A percentile compares a stretch with the other conserved stretches of the same genome.
Conservation (phyloP, 2,329 filamentous ascomycete genomes). For the Juglanconis oblonga region DNA sequence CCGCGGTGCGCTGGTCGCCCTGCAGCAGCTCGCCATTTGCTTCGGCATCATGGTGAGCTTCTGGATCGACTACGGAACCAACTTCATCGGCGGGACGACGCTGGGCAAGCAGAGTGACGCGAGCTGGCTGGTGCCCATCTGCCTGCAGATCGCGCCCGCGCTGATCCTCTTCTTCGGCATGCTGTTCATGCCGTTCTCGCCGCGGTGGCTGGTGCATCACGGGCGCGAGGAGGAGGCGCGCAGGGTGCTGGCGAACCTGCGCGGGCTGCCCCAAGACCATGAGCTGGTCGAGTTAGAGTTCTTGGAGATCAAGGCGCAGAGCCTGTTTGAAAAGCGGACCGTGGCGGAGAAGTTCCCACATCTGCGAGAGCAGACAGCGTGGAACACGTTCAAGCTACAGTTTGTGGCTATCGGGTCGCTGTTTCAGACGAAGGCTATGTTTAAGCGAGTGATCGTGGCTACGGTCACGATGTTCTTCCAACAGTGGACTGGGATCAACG, state of each 20-base stretch:
- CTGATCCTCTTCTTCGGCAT: constrained; percentile 66
- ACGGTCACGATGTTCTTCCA: constrained; percentile 63
- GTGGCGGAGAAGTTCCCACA: constrained; percentile 67
- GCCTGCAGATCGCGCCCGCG: constrained; percentile 67
- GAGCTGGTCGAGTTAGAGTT: constrained; percentile 73
- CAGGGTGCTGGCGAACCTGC: constrained; percentile 59
- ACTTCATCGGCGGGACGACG: constrained; percentile 59
- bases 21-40: constrained; percentile 52
- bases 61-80: constrained; percentile 64
- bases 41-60: constrained; percentile 65
- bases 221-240: constrained; percentile 66
- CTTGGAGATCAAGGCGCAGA: constrained; percentile 79
- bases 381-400: constrained; percentile 66
- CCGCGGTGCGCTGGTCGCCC: constrained; percentile 44
- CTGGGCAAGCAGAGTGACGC: constrained; percentile 56
- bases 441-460: constrained; percentile 63
- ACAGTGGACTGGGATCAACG: constrained; percentile 28
- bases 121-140: constrained; percentile 72
- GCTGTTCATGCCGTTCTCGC: constrained; percentile 77
- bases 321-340: constrained; percentile 71
- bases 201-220: constrained; percentile 72
- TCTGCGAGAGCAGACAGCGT: constrained; percentile 54
- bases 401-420: constrained; percentile 65
- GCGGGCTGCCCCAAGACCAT: constrained; percentile 58
- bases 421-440: constrained; percentile 64